A percentile compares a stretch with the other conserved stretches of the same genome.
Conservation (phyloP, 345 rosid species). For the Barbarea vulgaris region DNA sequence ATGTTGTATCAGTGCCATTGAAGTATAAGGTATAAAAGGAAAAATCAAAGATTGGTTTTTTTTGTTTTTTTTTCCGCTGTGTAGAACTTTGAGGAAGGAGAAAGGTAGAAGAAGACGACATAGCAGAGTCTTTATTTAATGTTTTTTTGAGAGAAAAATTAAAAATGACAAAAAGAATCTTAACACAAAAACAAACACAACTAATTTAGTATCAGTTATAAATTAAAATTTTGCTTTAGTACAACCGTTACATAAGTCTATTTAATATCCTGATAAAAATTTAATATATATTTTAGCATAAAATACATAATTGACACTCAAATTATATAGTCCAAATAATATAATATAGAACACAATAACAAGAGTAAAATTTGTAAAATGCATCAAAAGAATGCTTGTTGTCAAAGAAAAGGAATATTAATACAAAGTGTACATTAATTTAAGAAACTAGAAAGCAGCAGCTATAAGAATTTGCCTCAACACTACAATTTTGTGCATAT, state of each 20-base stretch:
- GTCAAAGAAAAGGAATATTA: not conserved
- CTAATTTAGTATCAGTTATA: too few species aligned
- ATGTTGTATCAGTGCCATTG: constrained; percentile 37
- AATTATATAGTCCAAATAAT: not conserved
- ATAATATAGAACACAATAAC: too few species aligned
- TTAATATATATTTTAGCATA: not conserved
- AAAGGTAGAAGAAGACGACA: constrained; percentile 37
- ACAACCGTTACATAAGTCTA: not conserved
- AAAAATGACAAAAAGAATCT: not conserved
- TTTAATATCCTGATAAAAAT: not conserved
- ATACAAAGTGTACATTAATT: not conserved
- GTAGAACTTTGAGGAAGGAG: constrained; percentile 33
- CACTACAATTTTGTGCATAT: too few species aligned
- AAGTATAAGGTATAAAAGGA: not conserved
- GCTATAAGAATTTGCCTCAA: too few species aligned
- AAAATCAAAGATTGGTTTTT: constrained; percentile 15
- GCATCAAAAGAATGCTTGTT: not conserved
- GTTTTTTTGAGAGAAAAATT: not conserved
- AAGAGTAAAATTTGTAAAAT: not conserved
- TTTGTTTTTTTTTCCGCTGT: not conserved
- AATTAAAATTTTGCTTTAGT: not conserved
- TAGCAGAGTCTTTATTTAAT: constrained; percentile 1
- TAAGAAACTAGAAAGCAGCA: too few species aligned
- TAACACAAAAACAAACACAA: not conserved
- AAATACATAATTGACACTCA: not conserved